A percentile compares a stretch with the other conserved stretches of the same genome.
phyloP scores from a whole-genome alignment of 2,329 filamentous ascomycete species.

The Calonectria fujianensis region DNA sequence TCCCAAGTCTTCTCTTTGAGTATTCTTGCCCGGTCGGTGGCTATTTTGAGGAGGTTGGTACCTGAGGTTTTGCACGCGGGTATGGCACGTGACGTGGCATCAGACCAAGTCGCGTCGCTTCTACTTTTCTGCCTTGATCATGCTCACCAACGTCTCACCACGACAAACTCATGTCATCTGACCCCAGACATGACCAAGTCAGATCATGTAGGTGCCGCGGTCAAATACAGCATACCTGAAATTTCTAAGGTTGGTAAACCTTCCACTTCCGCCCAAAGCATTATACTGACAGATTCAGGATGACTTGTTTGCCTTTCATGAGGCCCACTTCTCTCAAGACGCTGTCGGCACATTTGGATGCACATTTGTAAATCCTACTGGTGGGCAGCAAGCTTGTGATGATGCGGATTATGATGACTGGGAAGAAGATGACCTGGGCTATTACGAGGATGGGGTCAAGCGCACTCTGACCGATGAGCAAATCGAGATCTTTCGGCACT shows the following conservation, averaged over 20 bases:
- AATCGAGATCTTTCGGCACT: slow-evolving; percentile 92
- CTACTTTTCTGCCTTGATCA: slow-evolving; percentile 11
- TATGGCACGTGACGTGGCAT: slow-evolving; percentile 51
- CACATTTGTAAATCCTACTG: slow-evolving; percentile 65
- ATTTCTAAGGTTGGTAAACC: slow-evolving; percentile 54
- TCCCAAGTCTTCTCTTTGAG: not conserved
- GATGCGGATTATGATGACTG: slow-evolving; percentile 58
- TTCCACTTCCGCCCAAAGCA: not conserved
- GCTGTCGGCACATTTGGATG: slow-evolving; percentile 68
- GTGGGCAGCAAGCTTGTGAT: slow-evolving; percentile 51
- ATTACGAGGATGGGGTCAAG: slow-evolving; percentile 90
- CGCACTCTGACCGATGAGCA: slow-evolving; percentile 94
- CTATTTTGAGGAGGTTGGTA: slow-evolving; percentile 22
- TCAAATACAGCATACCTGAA: slow-evolving; percentile 47
- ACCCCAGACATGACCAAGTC: slow-evolving; percentile 49
- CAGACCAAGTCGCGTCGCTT: slow-evolving; percentile 39
- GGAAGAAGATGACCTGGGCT: slow-evolving; percentile 83
- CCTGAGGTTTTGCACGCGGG: slow-evolving; percentile 18
- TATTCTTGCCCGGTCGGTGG: too few relatives aligned
- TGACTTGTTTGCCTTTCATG: slow-evolving; percentile 76
- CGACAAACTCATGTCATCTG: slow-evolving; percentile 32
- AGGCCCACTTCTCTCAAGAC: slow-evolving; percentile 73
- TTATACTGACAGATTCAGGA: slow-evolving; percentile 65
- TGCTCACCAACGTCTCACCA: not conserved
- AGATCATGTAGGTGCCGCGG: slow-evolving; percentile 41